These are phyloP conservation scores for Paramyrothecium sp. DNA, from an alignment of 2,329 filamentous ascomycete species.

Conservation along the genomic window DNA sequence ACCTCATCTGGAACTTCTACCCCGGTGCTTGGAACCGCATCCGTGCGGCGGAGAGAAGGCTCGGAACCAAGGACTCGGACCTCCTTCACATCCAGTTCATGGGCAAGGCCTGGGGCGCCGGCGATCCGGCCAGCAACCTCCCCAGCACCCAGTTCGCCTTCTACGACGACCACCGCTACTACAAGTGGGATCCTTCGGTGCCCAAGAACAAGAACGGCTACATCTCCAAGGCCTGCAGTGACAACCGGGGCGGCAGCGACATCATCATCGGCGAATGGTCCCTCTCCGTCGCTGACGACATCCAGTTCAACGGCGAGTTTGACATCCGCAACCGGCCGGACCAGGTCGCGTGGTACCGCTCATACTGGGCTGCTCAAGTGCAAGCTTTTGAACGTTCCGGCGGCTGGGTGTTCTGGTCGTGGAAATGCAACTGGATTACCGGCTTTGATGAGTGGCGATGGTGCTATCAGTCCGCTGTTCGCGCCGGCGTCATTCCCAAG, in stretches of 20 bases:
- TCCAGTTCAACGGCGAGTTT: constrained; percentile 42
- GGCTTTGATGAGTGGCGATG: constrained; percentile 46
- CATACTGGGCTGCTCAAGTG: constrained; percentile 57
- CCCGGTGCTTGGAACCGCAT: constrained; percentile 32
- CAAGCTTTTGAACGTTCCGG: constrained; percentile 50
- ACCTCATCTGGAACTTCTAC: constrained; percentile 23
- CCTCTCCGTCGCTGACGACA: constrained; percentile 46
- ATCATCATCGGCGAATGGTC: constrained; percentile 60
- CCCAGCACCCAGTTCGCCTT: constrained; percentile 40
- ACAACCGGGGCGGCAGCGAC: constrained; percentile 37
- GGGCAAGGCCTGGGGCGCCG: constrained; percentile 52
- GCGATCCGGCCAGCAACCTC: constrained; percentile 47
- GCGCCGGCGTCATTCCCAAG: constrained; percentile 20
- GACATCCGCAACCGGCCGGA: constrained; percentile 29
- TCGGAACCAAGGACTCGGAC: constrained; percentile 38
- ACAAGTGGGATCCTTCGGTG: constrained; percentile 50
- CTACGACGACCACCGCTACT: constrained; percentile 60
- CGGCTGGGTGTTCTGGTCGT: constrained; percentile 62
- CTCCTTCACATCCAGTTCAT: constrained; percentile 51
- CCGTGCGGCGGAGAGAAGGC: constrained; percentile 42
- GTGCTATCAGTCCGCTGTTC: constrained; percentile 38
- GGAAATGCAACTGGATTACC: constrained; percentile 43
- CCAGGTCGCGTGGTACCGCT: constrained; percentile 49
- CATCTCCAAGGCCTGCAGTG: constrained; percentile 47
- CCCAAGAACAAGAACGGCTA: constrained; percentile 45